Evolutionary conservation across 306 rosid species (phyloP).

Genomic region (Carpinus viminea): DNA sequence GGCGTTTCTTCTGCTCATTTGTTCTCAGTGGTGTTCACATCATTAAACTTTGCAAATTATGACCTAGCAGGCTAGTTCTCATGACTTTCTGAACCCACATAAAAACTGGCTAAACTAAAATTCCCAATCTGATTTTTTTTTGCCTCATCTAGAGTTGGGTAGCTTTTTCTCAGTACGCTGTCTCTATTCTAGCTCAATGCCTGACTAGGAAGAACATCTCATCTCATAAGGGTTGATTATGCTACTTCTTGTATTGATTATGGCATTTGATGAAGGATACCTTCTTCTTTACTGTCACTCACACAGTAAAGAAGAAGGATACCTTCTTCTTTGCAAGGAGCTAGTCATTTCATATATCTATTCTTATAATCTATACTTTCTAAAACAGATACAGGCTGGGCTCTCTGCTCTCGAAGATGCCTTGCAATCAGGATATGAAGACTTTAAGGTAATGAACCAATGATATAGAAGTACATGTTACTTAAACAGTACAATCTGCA

Average conservation of each 20-base stretch:
- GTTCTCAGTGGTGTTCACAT: background rate
- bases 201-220: background rate
- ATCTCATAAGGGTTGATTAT: background rate
- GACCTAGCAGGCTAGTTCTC: background rate
- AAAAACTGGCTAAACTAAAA: background rate
- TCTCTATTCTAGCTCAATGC: constrained; percentile 1
- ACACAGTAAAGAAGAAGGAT: constrained; percentile 5
- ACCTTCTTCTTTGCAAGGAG: constrained; percentile 7
- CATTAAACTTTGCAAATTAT: background rate
- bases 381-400: constrained; percentile 75
- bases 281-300: constrained; percentile 6
- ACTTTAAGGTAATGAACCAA: constrained; percentile 71
- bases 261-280: background rate
- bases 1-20: background rate
- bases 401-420: constrained; percentile 97
- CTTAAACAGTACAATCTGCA: background rate
- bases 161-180: background rate
- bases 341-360: background rate
- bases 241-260: background rate
- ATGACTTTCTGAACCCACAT: background rate
- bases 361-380: background rate
- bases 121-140: background rate
- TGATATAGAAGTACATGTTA: background rate
- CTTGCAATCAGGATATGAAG: constrained; percentile 80
- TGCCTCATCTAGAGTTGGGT: background rate